Base-by-base conservation (phyloP, 345 rosid species). In the Melaleuca alternifolia region DNA sequence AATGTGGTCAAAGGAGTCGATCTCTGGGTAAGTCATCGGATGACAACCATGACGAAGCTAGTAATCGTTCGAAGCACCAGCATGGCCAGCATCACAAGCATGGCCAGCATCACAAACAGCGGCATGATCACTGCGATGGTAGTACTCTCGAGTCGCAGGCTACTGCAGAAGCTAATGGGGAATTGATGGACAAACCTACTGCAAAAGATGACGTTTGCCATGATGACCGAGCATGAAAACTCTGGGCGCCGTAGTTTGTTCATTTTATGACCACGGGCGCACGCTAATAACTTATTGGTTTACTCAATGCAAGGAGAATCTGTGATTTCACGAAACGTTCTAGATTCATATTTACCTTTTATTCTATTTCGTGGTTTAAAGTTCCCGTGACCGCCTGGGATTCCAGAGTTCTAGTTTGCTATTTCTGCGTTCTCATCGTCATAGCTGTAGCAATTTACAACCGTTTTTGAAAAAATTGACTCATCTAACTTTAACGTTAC, bases 1-100 rank as follows among this genome's bases (percentile, higher is more conserved):
- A 71, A 82, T 52, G 5, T 54, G 79, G 85, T 7, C 44, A 1
- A 56, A 88, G 86, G 89, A 88, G 87, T 85, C n/a, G 21, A 48
- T 87, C 91, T 44, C 23, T 85, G 26, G 91, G 91, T 14, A 90
- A 87, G 91, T 91, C 91, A 54, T 92, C 92, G 1, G 93, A 90
- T 83, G 90, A 90, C 82, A 85, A 59, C 85, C 52, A 28, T 71
- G 92, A 89, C 6, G 91, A 84, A 50, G 30, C 62, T 51, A 88
- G 85, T 33, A 88, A 85, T 85, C 51, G 50, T 50, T 83, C 54
- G 9, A 90, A 90, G 87, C 89, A 87, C 76, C 89, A 82, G 84
- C 90, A 84, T 41, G 88, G n/a, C n/a, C n/a, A 18, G 57, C 85
- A 84, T 53, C 87, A 41, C 56, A 88, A 77, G 23, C 85, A 54